These are phyloP conservation scores for Penicillium fimorum DNA, from an alignment of 495 filamentous ascomycete species.

Conservation along the genomic window DNA sequence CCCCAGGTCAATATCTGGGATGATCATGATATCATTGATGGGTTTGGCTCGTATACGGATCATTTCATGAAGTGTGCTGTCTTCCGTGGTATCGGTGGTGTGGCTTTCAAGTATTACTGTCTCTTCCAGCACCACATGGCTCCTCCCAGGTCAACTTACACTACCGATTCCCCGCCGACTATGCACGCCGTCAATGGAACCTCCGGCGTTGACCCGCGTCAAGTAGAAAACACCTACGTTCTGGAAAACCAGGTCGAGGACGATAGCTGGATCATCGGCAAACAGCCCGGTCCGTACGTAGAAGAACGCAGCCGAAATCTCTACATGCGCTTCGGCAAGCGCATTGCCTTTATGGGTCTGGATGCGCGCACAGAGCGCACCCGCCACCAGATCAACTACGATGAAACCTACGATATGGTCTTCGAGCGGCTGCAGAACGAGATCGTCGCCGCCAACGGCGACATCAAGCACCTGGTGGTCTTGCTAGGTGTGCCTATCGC, in stretches of 20 bases:
- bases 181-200: slow-evolving; percentile 48
- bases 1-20: slow-evolving; percentile 95
- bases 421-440: slow-evolving; percentile 68
- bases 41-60: slow-evolving; percentile 89
- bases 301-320: slow-evolving; percentile 76
- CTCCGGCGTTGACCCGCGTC: slow-evolving; percentile 59
- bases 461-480: slow-evolving; percentile 79
- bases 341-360: slow-evolving; percentile 81
- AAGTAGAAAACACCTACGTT: slow-evolving; percentile 68
- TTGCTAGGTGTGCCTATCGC: slow-evolving; percentile 91
- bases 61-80: slow-evolving; percentile 91
- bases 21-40: slow-evolving; percentile 89
- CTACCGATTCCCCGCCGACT: slow-evolving; percentile 62
- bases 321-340: slow-evolving; percentile 78
- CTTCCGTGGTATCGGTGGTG: slow-evolving; percentile 86
- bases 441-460: slow-evolving; percentile 56
- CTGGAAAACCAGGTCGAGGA: slow-evolving; percentile 58
- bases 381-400: slow-evolving; percentile 86
- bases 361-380: slow-evolving; percentile 92
- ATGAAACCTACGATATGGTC: slow-evolving; percentile 82
- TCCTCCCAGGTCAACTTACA: slow-evolving; percentile 79
- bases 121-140: slow-evolving; percentile 92
- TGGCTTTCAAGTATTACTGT: slow-evolving; percentile 86
- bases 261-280: slow-evolving; percentile 76
- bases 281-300: slow-evolving; percentile 73